A percentile compares a stretch with the other conserved stretches of the same genome.
Conservation (phyloP, 345 rosid genomes). For the Capsella bursapastoris region DNA sequence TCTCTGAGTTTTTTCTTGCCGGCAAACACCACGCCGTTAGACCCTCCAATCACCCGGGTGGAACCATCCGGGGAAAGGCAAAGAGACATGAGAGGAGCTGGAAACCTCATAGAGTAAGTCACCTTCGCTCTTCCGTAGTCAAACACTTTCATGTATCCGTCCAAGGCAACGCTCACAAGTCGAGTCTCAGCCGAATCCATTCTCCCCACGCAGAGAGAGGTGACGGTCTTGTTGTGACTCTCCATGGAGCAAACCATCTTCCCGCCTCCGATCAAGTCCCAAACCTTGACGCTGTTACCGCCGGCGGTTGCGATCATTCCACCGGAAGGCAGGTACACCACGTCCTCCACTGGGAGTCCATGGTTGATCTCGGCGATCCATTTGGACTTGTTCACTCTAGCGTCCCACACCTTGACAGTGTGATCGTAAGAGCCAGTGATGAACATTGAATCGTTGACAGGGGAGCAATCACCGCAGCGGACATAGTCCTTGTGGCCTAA, state of each 20-base stretch:
- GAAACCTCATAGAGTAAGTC: slow-evolving; percentile 88
- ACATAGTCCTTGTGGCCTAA: slow-evolving; percentile 90
- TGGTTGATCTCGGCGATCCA: slow-evolving; percentile 75
- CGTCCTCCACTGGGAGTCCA: slow-evolving; percentile 88
- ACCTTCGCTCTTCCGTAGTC: slow-evolving; percentile 79
- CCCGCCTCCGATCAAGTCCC: slow-evolving; percentile 94
- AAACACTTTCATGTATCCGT: slow-evolving; percentile 92
- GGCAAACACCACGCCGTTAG: slow-evolving; percentile 74
- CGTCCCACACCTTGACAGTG: slow-evolving; percentile 89
- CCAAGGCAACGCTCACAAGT: slow-evolving; percentile 81
- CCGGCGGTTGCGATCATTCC: slow-evolving; percentile 87
- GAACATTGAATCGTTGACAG: slow-evolving; percentile 64
- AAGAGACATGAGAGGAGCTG: slow-evolving; percentile 81
- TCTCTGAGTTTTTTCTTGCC: slow-evolving; percentile 75
- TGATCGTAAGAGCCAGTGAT: slow-evolving; percentile 94
- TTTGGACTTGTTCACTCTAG: slow-evolving; percentile 59
- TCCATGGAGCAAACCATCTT: slow-evolving; percentile 82
- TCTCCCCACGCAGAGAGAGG: slow-evolving; percentile 68
- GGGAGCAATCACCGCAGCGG: slow-evolving; percentile 88
- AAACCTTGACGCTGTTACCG: slow-evolving; percentile 77
- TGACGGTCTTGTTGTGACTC: slow-evolving; percentile 94
- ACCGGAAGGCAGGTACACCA: slow-evolving; percentile 85
- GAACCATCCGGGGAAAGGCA: slow-evolving; percentile 65
- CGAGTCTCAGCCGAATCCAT: slow-evolving; percentile 55
- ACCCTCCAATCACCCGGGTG: slow-evolving; percentile 68